phyloP scores from a whole-genome alignment of 2,329 filamentous ascomycete species.

The Dryadomyces quercivorus region DNA sequence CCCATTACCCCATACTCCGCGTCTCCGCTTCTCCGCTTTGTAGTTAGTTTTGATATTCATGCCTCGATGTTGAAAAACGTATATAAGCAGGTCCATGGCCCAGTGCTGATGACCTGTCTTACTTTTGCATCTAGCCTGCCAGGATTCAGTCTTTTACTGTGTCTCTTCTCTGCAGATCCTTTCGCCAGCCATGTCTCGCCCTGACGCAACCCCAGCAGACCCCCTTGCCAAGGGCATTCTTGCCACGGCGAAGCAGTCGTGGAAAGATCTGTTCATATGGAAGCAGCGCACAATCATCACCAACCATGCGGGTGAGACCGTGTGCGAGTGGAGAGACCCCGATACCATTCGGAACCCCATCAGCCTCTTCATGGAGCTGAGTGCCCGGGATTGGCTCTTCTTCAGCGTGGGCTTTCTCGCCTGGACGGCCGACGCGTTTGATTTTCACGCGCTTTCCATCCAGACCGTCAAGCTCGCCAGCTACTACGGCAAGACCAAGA shows the following conservation, averaged over 20 bases:
- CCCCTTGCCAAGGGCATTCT: conserved; percentile 51
- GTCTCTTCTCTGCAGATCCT: no score
- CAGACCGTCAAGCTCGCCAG: conserved; percentile 41
- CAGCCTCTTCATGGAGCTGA: conserved; percentile 34
- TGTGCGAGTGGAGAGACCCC: not conserved
- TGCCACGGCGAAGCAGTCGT: conserved; percentile 17
- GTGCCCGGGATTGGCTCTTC: conserved; percentile 39
- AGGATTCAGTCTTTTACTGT: no score
- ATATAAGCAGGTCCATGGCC: no score
- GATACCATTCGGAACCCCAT: conserved; percentile 35
- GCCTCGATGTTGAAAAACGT: no score
- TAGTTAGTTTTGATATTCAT: no score
- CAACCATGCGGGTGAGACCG: conserved; percentile 40
- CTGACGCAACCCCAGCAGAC: conserved; percentile 36
- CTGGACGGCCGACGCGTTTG: conserved; percentile 46
- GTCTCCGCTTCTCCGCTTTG: no score
- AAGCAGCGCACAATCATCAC: conserved; percentile 58
- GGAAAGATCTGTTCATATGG: conserved; percentile 36
- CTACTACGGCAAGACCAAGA: conserved; percentile 38
- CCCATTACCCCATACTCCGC: no score
- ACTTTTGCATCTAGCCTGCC: no score
- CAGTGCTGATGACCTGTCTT: no score
- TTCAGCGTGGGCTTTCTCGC: conserved; percentile 42
- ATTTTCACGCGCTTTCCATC: conserved; percentile 54
- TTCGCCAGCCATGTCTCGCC: not conserved